Conservation (phyloP, 129 eudicot genomes). For the Chrysanthemum lavandulifolium region DNA sequence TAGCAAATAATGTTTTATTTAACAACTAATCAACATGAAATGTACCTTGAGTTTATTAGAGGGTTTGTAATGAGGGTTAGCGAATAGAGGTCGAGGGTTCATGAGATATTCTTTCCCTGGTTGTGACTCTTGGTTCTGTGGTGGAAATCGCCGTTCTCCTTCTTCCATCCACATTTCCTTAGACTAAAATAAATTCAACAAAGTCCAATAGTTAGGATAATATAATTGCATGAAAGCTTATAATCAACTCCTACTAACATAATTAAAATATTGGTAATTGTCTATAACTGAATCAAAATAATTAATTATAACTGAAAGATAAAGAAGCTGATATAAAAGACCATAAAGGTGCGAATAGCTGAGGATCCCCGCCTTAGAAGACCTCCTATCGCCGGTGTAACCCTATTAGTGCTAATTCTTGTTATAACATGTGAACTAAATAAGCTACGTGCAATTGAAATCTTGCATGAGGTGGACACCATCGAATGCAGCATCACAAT, state of each 20-base stretch:
- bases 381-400: not conserved
- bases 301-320: no score
- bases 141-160: constrained; percentile 48
- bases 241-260: no score
- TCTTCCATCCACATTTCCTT: not conserved
- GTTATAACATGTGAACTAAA: not conserved
- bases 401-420: constrained; percentile 2
- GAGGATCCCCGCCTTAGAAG: not conserved
- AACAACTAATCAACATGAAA: not conserved
- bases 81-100: constrained; percentile 59
- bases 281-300: no score
- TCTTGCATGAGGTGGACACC: not conserved
- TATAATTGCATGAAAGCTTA: no score
- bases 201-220: not conserved
- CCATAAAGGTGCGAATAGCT: constrained; percentile 24
- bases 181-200: not conserved
- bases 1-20: no score
- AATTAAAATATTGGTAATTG: no score
- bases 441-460: not conserved
- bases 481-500: no score
- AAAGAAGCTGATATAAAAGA: not conserved
- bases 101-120: constrained; percentile 77
- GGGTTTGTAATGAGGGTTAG: constrained; percentile 44
- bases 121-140: constrained; percentile 64
- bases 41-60: constrained; percentile 61